Conservation (phyloP, 768 basidiomycete genomes). For the Pholiota conissans region DNA sequence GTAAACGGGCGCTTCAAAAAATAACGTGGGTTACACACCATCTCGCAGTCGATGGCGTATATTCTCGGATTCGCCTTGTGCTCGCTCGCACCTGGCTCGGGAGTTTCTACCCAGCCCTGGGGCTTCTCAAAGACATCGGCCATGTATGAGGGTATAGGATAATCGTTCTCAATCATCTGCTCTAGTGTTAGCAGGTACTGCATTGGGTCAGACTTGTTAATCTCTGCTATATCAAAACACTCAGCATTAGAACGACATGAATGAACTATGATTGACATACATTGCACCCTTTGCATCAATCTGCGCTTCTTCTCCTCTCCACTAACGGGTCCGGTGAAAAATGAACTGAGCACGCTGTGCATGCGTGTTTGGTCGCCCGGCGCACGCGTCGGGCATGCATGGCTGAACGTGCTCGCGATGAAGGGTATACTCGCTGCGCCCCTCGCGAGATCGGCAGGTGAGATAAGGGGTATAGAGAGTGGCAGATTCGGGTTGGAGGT, state of each 20-base stretch:
- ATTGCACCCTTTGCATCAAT: constrained; percentile 36
- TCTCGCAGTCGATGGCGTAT: constrained; percentile 94
- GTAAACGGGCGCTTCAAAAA: constrained; percentile 3
- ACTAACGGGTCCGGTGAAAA: constrained; percentile 81
- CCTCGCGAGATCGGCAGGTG: constrained; percentile 24
- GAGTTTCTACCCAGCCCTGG: constrained; percentile 82
- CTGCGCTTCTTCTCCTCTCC: constrained; percentile 78
- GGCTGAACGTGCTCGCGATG: constrained; percentile 80
- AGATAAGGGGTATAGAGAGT: constrained; percentile 37
- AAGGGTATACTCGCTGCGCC: constrained; percentile 51
- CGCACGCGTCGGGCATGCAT: constrained; percentile 90
- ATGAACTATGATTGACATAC: constrained; percentile 26
- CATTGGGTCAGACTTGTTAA: constrained; percentile 59
- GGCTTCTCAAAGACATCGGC: constrained; percentile 66
- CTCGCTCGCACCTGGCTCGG: constrained; percentile 34
- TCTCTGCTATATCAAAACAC: no score
- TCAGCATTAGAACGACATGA: not conserved
- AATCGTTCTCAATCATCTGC: constrained; percentile 95
- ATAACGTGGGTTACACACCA: constrained; percentile 55
- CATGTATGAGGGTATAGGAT: constrained; percentile 85
- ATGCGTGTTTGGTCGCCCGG: constrained; percentile 86
- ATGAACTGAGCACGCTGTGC: constrained; percentile 81
- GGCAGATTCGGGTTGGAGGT: constrained; percentile 52
- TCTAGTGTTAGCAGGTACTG: constrained; percentile 75
- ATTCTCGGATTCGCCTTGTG: constrained; percentile 48